Percentiles rank a stretch among this genome's conserved stretches.
phyloP scores from a whole-genome alignment of 306 rosid genomes.

The Pyrus communis region DNA sequence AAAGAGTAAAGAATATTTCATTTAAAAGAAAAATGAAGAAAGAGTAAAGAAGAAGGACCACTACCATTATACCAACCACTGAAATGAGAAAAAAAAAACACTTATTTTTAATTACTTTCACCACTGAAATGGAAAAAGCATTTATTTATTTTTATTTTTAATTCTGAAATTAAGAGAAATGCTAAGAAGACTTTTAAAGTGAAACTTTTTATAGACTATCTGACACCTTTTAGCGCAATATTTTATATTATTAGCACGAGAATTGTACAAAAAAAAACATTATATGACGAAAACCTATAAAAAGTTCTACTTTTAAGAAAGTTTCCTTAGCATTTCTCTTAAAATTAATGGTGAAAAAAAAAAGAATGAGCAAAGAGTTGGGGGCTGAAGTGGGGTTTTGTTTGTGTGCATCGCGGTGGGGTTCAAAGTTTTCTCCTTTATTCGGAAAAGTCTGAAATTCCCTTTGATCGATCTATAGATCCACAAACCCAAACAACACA shows the following conservation, averaged over 20 bases:
- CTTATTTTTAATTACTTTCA: not conserved
- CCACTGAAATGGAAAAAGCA: not conserved
- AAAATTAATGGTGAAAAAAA: not conserved
- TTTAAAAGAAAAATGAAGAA: not conserved
- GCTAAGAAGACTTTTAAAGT: too few relatives aligned
- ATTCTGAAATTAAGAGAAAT: not conserved
- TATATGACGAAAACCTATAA: too few relatives aligned
- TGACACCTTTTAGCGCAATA: too few relatives aligned
- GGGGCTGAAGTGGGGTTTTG: not conserved
- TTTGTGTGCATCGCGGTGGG: not conserved
- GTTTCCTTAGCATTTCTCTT: too few relatives aligned
- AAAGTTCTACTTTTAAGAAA: too few relatives aligned
- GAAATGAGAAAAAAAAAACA: not conserved
- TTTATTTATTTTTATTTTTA: not conserved
- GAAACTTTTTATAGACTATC: rapidly evolving
- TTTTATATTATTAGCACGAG: too few relatives aligned
- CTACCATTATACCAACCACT: slow-evolving; percentile 3
- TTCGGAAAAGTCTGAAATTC: slow-evolving; percentile 19
- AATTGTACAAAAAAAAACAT: too few relatives aligned
- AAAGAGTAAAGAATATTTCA: slow-evolving; percentile 5
- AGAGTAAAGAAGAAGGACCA: slow-evolving; percentile 15
- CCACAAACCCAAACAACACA: slow-evolving; percentile 36
- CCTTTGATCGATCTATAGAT: slow-evolving; percentile 49
- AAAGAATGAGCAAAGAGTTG: too few relatives aligned
- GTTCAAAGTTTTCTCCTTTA: slow-evolving; percentile 17